Percentiles rank a stretch among this genome's conserved stretches.
These are phyloP conservation scores for Gyromitra esculenta DNA, from an alignment of 2,329 filamentous ascomycete species.

Conservation along the genomic window DNA sequence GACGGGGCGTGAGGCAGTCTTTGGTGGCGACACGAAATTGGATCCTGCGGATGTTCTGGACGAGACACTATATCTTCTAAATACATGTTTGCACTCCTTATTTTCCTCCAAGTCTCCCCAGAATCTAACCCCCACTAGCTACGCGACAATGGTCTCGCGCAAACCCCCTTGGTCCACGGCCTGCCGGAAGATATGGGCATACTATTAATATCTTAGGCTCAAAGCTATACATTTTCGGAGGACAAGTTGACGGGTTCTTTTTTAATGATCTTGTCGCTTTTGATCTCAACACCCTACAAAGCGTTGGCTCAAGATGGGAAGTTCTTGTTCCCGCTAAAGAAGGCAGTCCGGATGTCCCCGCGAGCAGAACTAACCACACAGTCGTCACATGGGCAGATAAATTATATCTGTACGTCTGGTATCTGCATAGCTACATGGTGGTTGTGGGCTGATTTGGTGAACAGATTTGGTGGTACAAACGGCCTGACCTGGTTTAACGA, in stretches of 20 bases:
- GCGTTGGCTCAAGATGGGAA: slow-evolving; percentile 92
- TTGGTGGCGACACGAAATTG: slow-evolving; percentile 97
- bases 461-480: slow-evolving; percentile 95
- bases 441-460: slow-evolving; percentile 23
- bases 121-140: slow-evolving; percentile 66
- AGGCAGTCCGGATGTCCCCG: slow-evolving; percentile 75
- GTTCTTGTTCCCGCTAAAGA: slow-evolving; percentile 79
- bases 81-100: slow-evolving; percentile 80
- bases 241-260: slow-evolving; percentile 95
- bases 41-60: slow-evolving; percentile 91
- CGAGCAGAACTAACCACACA: slow-evolving; percentile 92
- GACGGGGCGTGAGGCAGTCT: slow-evolving; percentile 67
- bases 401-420: slow-evolving; percentile 79
- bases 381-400: slow-evolving; percentile 92
- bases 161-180: slow-evolving; percentile 83
- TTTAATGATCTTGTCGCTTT: slow-evolving; percentile 98
- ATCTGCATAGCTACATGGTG: slow-evolving; percentile 24
- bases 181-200: slow-evolving; percentile 92
- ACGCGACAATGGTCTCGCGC: slow-evolving; percentile 98
- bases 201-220: slow-evolving; percentile 96
- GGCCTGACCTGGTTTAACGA: slow-evolving; percentile 98
- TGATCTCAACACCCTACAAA: slow-evolving; percentile 92
- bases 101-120: neutral
- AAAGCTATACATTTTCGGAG: slow-evolving; percentile 96
- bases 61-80: slow-evolving; percentile 93